phyloP scores from a whole-genome alignment of 352 stramenopile species.

The Thraustotheca clavata region DNA sequence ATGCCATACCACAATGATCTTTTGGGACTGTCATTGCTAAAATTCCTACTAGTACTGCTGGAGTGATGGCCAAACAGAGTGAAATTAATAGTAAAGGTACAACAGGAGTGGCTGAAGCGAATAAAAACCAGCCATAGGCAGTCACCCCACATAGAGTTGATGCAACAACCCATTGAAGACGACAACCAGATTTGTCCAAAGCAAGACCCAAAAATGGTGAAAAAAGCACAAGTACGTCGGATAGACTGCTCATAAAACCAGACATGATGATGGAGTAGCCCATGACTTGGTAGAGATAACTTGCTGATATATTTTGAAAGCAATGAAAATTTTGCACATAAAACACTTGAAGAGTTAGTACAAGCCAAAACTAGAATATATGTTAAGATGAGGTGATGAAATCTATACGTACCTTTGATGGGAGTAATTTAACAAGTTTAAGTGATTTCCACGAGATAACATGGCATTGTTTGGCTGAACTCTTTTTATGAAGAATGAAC shows the following conservation, averaged over 20 bases:
- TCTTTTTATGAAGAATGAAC: neutral
- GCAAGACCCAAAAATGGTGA: slow-evolving; percentile 30
- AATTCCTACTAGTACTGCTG: slow-evolving; percentile 24
- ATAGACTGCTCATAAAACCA: slow-evolving; percentile 24
- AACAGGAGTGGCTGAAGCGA: slow-evolving; percentile 18
- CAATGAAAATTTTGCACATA: slow-evolving; percentile 31
- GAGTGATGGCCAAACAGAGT: slow-evolving; percentile 20
- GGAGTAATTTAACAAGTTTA: neutral
- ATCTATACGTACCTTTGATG: neutral
- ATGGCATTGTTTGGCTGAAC: neutral
- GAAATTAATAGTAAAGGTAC: slow-evolving; percentile 22
- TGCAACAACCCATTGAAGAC: slow-evolving; percentile 26
- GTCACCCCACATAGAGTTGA: slow-evolving; percentile 11
- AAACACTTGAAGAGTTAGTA: slow-evolving; percentile 27
- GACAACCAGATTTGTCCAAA: slow-evolving; percentile 27
- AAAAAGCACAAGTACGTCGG: slow-evolving; percentile 24
- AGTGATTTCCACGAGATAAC: neutral
- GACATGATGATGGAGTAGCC: slow-evolving; percentile 23
- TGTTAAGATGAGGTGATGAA: neutral
- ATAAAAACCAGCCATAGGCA: slow-evolving; percentile 22
- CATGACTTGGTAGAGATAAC: slow-evolving; percentile 25
- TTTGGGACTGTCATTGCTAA: slow-evolving; percentile 24
- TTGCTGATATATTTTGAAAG: slow-evolving; percentile 29
- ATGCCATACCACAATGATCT: slow-evolving; percentile 23
- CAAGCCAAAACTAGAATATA: slow-evolving; percentile 28